Evolutionary conservation across 148 eudicot species (phyloP), one percentile per base, ranked within the genome.

Genomic region (Rheum nobile): DNA sequence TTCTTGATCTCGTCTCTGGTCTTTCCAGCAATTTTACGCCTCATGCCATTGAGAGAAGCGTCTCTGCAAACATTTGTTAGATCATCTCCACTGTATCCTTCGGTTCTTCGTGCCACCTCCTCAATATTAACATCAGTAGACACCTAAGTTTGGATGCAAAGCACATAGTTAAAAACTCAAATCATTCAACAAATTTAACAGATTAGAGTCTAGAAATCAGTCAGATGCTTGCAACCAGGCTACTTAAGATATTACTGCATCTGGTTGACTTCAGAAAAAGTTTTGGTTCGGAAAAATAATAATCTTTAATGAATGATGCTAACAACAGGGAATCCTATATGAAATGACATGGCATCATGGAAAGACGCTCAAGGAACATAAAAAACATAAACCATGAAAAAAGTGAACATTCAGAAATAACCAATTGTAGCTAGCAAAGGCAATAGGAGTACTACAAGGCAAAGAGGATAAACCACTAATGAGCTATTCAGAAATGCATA

Each of bases 61-160:
- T 95, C 99, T 38, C 99, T 81, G 71, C 96, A 95, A 35, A 95
- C 96, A 47, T 91, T 95, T 48, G 99, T 95, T 34, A 95, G 83
- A 82, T 95, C 99, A 13, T 95, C 99, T 81, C 99, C 99, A 84
- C 99, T 95, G 83, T 95, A 95, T 28, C 99, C 97, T 78, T 95
- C 99, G 59, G 99, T 88, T 44, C 85, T 76, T 14, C 92, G 88
- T 19, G 99, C 99, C 77, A 95, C 96, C 4, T 87, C 88, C 74
- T 90, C 93, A 6, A 95, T 84, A 75, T 95, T 84, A 22, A 95
- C 97, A 75, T 95, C 99, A 55, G 89, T 12, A 69, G 97, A 84
- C 63, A 95, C 81, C 99, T 95, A 80, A 48, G 61, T 65, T 65
- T 65, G 38, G 70, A 65, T 65, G 21, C 70, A 34, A 65, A 65